A percentile compares a stretch with the other conserved stretches of the same genome.
These are phyloP conservation scores for Alternaria dauci DNA, from an alignment of 2,329 filamentous ascomycete genomes.

Conservation along the genomic window DNA sequence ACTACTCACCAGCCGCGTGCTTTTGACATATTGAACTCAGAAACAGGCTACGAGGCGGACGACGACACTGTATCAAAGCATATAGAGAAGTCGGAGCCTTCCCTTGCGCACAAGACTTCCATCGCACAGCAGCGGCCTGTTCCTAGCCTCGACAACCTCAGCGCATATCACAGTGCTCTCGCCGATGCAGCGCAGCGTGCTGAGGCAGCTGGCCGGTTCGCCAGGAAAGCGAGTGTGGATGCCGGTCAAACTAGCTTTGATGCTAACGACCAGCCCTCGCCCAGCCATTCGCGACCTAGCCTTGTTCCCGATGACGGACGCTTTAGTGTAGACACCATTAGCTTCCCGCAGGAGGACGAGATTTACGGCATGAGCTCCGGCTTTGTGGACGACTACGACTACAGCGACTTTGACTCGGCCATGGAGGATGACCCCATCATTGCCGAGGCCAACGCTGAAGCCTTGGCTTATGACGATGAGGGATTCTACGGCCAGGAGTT, in stretches of 20 bases:
- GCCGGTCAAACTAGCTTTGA: conserved; percentile 39
- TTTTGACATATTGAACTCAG: conserved; percentile 25
- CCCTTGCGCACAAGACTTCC: conserved; percentile 61
- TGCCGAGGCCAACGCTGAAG: conserved; percentile 92
- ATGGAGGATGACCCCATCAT: conserved; percentile 83
- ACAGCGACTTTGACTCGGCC: conserved; percentile 62
- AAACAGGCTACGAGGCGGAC: conserved; percentile 44
- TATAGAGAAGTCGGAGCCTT: conserved; percentile 52
- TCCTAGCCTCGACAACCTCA: conserved; percentile 60
- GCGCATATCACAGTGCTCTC: conserved; percentile 83
- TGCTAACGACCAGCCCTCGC: conserved; percentile 42
- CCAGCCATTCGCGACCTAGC: conserved; percentile 52
- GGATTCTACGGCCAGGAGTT: conserved; percentile 97
- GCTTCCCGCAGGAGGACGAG: conserved; percentile 46
- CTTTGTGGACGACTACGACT: conserved; percentile 59
- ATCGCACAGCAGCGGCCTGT: conserved; percentile 44
- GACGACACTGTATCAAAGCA: conserved; percentile 41
- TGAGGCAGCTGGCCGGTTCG: conserved; percentile 77
- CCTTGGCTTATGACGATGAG: conserved; percentile 88
- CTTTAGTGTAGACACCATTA: conserved; percentile 57
- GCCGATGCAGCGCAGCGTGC: conserved; percentile 82
- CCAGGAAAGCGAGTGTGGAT: conserved; percentile 64
- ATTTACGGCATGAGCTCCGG: conserved; percentile 48
- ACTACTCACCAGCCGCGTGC: conserved; percentile 29
- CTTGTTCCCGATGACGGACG: conserved; percentile 61